Evolutionary conservation across 1,284 basidiomycete species (phyloP).

Genomic region (Ceratobasidium papillatum): DNA sequence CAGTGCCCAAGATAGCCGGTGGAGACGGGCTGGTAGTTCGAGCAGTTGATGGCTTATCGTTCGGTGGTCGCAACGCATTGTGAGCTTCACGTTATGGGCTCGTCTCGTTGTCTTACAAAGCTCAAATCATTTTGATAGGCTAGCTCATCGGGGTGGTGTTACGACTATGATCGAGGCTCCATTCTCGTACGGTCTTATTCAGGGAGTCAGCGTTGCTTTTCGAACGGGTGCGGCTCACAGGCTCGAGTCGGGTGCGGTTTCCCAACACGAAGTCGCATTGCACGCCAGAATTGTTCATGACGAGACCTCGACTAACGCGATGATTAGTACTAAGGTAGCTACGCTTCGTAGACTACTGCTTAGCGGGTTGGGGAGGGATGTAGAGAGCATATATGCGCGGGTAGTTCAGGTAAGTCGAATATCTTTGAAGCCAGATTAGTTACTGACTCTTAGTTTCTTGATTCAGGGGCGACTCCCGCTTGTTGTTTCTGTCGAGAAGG

Average conservation of each 20-base stretch:
- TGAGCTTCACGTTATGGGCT: conserved; percentile 52
- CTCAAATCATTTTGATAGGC: background rate
- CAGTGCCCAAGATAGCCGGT: conserved; percentile 16
- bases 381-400: conserved; percentile 46
- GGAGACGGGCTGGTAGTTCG: conserved; percentile 65
- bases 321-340: conserved; percentile 54
- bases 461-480: conserved; percentile 64
- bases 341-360: conserved; percentile 69
- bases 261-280: conserved; percentile 71
- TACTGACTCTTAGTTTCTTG: background rate
- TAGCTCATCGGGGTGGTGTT: conserved; percentile 24
- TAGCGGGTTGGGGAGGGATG: conserved; percentile 51
- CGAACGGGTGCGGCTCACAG: conserved; percentile 68
- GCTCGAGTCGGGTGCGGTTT: conserved; percentile 70
- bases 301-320: conserved; percentile 54
- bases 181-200: conserved; percentile 57
- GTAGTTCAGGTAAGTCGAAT: conserved; percentile 58
- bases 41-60: conserved; percentile 77
- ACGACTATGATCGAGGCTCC: conserved; percentile 62
- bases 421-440: background rate
- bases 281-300: conserved; percentile 68
- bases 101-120: background rate
- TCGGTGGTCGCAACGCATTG: conserved; percentile 73
- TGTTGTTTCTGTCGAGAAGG: conserved; percentile 73
- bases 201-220: conserved; percentile 72